Percentiles rank a stretch among this genome's conserved stretches.
Conservation (phyloP, 2,329 filamentous ascomycete species). For the Colletotrichum orbiculare region DNA sequence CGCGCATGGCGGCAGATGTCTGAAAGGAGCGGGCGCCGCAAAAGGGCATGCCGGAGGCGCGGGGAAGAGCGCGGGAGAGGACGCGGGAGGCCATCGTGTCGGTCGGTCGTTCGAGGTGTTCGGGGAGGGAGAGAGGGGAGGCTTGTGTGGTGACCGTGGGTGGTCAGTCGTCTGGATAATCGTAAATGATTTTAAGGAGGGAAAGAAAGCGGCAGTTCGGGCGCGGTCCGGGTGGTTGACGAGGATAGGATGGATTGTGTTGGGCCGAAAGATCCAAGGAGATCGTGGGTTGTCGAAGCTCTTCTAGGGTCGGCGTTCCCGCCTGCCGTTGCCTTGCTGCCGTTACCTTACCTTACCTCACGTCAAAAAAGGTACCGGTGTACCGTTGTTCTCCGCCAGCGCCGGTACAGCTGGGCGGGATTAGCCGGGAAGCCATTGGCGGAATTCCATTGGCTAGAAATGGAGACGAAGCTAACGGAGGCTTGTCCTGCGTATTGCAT, state of each 20-base stretch:
- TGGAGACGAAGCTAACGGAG: neutral
- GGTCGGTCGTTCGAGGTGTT: slow-evolving; percentile 8
- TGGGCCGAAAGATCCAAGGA: too few relatives aligned
- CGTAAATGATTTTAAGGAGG: too few relatives aligned
- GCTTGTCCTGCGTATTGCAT: neutral
- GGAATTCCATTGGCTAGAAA: slow-evolving; percentile 21
- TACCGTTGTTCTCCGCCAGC: slow-evolving; percentile 27
- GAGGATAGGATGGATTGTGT: too few relatives aligned
- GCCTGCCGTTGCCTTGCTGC: neutral
- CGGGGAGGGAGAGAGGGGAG: neutral
- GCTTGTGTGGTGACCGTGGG: neutral
- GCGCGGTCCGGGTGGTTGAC: too few relatives aligned
- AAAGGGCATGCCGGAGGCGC: slow-evolving; percentile 42
- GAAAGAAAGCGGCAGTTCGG: too few relatives aligned
- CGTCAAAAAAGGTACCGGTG: slow-evolving; percentile 1
- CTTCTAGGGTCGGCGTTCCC: neutral
- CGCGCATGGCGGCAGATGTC: slow-evolving; percentile 58
- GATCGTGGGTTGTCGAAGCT: neutral
- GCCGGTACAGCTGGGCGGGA: slow-evolving; percentile 25
- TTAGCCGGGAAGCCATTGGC: slow-evolving; percentile 33
- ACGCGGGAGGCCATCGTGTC: slow-evolving; percentile 60
- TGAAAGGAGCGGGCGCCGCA: slow-evolving; percentile 57
- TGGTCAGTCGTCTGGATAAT: too few relatives aligned
- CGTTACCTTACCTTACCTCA: slow-evolving; percentile 33
- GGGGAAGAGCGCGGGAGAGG: slow-evolving; percentile 50